Evolutionary conservation across 2,329 filamentous ascomycete genomes (phyloP).

Genomic region (Chaetomium olivaceum): DNA sequence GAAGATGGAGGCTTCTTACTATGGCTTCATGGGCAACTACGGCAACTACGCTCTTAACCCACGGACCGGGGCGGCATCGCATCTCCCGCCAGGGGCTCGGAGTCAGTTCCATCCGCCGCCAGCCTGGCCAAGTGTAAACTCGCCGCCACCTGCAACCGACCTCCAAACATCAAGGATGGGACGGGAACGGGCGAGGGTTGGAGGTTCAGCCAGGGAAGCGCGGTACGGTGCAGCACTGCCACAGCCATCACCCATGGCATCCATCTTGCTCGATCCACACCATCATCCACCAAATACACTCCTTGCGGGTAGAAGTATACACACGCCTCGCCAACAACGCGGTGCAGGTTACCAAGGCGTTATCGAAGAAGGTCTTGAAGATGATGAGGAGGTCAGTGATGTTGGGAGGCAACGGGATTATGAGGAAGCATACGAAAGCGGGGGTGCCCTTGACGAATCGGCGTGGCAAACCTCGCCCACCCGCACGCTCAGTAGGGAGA

Average conservation of each 20-base stretch:
- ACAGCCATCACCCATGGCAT: constrained; percentile 68
- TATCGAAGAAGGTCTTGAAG: constrained; percentile 58
- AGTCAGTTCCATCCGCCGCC: constrained; percentile 74
- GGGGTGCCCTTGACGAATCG: constrained; percentile 57
- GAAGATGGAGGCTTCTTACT: constrained; percentile 97
- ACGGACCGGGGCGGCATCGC: constrained; percentile 64
- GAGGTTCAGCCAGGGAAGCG: constrained; percentile 44
- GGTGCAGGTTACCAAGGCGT: constrained; percentile 49
- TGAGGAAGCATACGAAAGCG: constrained; percentile 57
- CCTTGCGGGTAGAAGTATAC: constrained; percentile 47
- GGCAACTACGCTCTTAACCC: constrained; percentile 78
- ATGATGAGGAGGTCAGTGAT: constrained; percentile 42
- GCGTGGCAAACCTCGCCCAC: constrained; percentile 60
- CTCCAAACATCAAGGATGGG: constrained; percentile 54
- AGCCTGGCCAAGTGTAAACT: constrained; percentile 69
- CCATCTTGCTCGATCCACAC: constrained; percentile 72
- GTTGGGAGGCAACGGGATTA: constrained; percentile 56
- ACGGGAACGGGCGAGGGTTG: constrained; percentile 48
- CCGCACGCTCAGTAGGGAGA: constrained; percentile 53
- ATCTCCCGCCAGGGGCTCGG: constrained; percentile 56
- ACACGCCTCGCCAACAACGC: constrained; percentile 48
- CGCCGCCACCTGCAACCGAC: constrained; percentile 58
- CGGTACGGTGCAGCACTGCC: constrained; percentile 49
- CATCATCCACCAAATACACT: constrained; percentile 64
- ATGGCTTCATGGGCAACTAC: constrained; percentile 93